A percentile compares a stretch with the other conserved stretches of the same genome.
Evolutionary conservation across 176 grass and related monocot species (phyloP).

Genomic region (Oryza officinalis): DNA sequence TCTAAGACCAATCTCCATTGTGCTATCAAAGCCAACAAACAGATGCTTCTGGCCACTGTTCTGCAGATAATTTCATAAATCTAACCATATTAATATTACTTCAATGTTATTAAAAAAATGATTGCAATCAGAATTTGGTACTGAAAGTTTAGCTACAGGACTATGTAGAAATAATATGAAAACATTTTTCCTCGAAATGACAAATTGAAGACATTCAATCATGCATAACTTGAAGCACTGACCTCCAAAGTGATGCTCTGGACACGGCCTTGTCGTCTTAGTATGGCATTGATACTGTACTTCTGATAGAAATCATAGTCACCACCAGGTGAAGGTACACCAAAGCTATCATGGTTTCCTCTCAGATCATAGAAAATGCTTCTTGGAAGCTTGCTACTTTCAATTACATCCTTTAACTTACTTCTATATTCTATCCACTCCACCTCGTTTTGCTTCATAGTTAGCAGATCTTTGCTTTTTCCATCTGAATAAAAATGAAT

Average conservation of each 20-base stretch:
- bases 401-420: conserved; percentile 55
- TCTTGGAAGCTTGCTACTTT: conserved; percentile 66
- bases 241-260: conserved; percentile 87
- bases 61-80: conserved; percentile 58
- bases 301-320: conserved; percentile 76
- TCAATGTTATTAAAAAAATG: background rate
- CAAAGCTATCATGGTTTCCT: conserved; percentile 93
- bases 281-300: conserved; percentile 76
- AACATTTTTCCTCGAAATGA: background rate
- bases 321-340: conserved; percentile 59
- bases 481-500: conserved; percentile 59
- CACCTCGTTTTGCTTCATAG: conserved; percentile 80
- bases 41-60: conserved; percentile 70
- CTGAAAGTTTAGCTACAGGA: background rate
- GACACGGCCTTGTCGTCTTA: conserved; percentile 54
- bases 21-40: conserved; percentile 92
- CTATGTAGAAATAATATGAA: background rate
- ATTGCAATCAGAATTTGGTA: background rate
- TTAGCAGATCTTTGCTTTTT: conserved; percentile 92
- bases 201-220: conserved; percentile 3
- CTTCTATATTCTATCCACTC: conserved; percentile 82
- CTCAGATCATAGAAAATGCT: conserved; percentile 86
- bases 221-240: conserved; percentile 39
- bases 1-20: conserved; percentile 73
- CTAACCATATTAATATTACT: conserved; percentile 23